Percentiles rank a stretch among this genome's conserved stretches.
Evolutionary conservation across 345 rosid genomes (phyloP).

Genomic region (Rhodamnia rubescens): DNA sequence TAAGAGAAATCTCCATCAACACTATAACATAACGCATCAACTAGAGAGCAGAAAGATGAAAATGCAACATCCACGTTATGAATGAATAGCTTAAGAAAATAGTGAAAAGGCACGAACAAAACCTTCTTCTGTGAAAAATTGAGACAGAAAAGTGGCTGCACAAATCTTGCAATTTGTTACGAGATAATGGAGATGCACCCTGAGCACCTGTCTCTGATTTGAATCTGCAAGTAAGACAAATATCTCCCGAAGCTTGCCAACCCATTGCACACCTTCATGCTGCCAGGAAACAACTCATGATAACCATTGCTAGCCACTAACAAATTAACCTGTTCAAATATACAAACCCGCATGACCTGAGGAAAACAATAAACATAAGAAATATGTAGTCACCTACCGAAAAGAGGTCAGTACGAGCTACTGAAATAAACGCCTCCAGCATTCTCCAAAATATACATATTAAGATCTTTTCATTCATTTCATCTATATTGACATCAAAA

Average conservation of each 20-base stretch:
- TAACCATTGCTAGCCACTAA: slow-evolving; percentile 1
- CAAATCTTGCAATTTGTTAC: slow-evolving; percentile 51
- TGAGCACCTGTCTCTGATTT: slow-evolving; percentile 38
- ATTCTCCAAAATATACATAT: slow-evolving; percentile 64
- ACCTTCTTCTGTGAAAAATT: slow-evolving; percentile 69
- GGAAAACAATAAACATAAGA: neutral
- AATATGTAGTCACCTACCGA: slow-evolving; percentile 35
- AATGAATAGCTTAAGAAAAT: neutral
- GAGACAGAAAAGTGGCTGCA: slow-evolving; percentile 50
- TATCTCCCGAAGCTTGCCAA: slow-evolving; percentile 32
- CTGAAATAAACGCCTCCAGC: slow-evolving; percentile 30
- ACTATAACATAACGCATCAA: neutral
- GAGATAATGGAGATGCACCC: slow-evolving; percentile 49
- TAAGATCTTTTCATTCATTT: slow-evolving; percentile 38
- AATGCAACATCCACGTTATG: neutral
- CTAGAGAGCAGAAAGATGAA: neutral
- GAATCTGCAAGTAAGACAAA: slow-evolving; percentile 59
- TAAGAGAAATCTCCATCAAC: neutral
- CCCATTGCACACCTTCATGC: slow-evolving; percentile 37
- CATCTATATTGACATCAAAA: slow-evolving; percentile 27
- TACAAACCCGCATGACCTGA: neutral
- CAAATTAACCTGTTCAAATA: neutral
- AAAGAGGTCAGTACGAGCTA: slow-evolving; percentile 18
- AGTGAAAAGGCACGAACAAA: neutral
- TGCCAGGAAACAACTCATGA: slow-evolving; percentile 12